Evolutionary conservation across 2,329 filamentous ascomycete genomes (phyloP).

Genomic region (Triangularia setosa): DNA sequence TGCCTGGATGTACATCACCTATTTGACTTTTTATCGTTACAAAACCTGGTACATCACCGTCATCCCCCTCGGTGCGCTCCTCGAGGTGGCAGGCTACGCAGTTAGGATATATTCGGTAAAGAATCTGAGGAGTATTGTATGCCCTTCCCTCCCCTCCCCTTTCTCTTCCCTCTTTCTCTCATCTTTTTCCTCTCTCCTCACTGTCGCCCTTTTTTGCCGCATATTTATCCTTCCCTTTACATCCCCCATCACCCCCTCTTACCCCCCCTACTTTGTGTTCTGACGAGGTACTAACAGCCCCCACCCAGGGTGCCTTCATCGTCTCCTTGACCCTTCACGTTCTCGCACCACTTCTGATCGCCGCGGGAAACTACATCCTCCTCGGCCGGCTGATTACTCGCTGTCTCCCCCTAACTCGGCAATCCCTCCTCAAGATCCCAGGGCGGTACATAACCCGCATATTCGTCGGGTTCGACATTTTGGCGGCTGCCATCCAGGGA

Average conservation of each 20-base stretch:
- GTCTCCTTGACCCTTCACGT: conserved; percentile 14
- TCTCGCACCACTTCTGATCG: conserved; percentile 46
- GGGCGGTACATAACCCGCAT: conserved; percentile 40
- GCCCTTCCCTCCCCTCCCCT: not conserved
- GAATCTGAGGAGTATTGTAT: not conserved
- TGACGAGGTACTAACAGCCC: not conserved
- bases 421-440: conserved; percentile 35
- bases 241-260: not conserved
- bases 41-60: conserved; percentile 42
- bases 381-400: conserved; percentile 43
- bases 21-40: conserved; percentile 38
- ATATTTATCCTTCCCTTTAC: not conserved
- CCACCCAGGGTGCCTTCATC: not conserved
- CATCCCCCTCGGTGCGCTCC: conserved; percentile 39
- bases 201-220: too few species aligned
- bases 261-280: not conserved
- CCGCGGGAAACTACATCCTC: conserved; percentile 49
- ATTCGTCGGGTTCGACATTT: conserved; percentile 44
- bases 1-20: conserved; percentile 4
- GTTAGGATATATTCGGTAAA: conserved; percentile 15
- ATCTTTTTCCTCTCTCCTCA: too few species aligned
- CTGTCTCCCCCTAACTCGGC: conserved; percentile 33
- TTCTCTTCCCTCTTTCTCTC: not conserved
- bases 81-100: conserved; percentile 35
- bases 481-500: conserved; percentile 43